phyloP scores from a whole-genome alignment of 176 grass and related monocot species.

The Eragrostis nindensis region DNA sequence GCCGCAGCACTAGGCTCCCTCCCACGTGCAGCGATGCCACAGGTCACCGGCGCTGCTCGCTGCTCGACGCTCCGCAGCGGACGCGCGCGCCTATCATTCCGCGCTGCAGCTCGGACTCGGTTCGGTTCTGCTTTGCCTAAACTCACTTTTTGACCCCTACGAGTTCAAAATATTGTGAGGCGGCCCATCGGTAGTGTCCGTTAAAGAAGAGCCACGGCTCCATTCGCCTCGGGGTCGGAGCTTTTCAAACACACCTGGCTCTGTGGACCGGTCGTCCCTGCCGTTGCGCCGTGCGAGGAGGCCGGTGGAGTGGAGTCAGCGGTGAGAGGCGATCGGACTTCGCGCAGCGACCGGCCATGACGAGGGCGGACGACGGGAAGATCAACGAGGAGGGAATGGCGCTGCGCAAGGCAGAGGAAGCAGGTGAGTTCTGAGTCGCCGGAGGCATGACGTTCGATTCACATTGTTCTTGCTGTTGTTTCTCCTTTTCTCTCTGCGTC shows the following conservation, averaged over 20 bases:
- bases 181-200: background rate
- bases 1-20: background rate
- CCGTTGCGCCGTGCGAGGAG: constrained; percentile 32
- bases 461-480: background rate
- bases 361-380: constrained; percentile 35
- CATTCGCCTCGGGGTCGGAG: constrained; percentile 31
- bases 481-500: background rate
- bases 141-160: background rate
- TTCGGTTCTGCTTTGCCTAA: background rate
- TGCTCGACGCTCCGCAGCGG: background rate
- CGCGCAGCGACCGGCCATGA: background rate
- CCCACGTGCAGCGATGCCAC: background rate
- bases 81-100: constrained; percentile 38
- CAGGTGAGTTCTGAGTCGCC: constrained; percentile 44
- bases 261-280: constrained; percentile 18
- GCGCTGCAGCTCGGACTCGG: background rate
- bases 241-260: constrained; percentile 42
- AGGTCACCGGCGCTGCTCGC: background rate
- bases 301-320: background rate
- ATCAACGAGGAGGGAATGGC: constrained; percentile 70
- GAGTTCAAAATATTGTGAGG: constrained; percentile 34
- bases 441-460: background rate
- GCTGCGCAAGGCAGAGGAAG: constrained; percentile 80
- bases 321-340: background rate
- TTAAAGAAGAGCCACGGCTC: constrained; percentile 21